Conservation (phyloP, 176 grass and related monocot genomes). For the Calamus simplicifolius region DNA sequence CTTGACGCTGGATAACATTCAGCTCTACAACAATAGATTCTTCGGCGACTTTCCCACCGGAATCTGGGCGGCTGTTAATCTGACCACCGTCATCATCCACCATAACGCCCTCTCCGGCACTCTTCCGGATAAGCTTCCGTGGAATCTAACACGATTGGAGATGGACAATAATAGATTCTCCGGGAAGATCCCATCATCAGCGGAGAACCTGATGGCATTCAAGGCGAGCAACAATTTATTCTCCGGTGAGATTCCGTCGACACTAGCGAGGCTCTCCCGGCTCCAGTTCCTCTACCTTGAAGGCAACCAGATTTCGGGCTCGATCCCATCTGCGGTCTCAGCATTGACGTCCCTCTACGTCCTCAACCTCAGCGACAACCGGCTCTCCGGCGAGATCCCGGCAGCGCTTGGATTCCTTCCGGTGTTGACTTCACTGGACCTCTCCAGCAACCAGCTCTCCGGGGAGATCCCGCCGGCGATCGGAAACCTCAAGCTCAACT, state of each 20-base stretch:
- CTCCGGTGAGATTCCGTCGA: slow-evolving; percentile 30
- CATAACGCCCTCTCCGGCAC: slow-evolving; percentile 51
- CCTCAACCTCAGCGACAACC: slow-evolving; percentile 48
- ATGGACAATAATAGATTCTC: slow-evolving; percentile 54
- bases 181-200: slow-evolving; percentile 30
- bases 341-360: slow-evolving; percentile 28
- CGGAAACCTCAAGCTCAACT: slow-evolving; percentile 18
- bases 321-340: slow-evolving; percentile 35
- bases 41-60: slow-evolving; percentile 37
- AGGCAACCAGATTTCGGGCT: slow-evolving; percentile 17
- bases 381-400: slow-evolving; percentile 46
- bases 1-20: slow-evolving; percentile 14
- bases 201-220: slow-evolving; percentile 18
- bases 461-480: slow-evolving; percentile 47
- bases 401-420: slow-evolving; percentile 23
- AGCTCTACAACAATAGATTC: slow-evolving; percentile 59
- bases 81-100: slow-evolving; percentile 43
- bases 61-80: slow-evolving; percentile 32
- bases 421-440: slow-evolving; percentile 28
- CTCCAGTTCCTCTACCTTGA: no score
- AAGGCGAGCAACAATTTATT: slow-evolving; percentile 49
- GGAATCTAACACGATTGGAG: slow-evolving; percentile 38
- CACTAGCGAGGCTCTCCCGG: slow-evolving; percentile 18
- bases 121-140: slow-evolving; percentile 25
- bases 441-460: slow-evolving; percentile 48